Evolutionary conservation across 192 early-diverging fungal genomes (phyloP), one percentile per base, ranked within the genome.

Genomic region (Phycomyces nitens): DNA sequence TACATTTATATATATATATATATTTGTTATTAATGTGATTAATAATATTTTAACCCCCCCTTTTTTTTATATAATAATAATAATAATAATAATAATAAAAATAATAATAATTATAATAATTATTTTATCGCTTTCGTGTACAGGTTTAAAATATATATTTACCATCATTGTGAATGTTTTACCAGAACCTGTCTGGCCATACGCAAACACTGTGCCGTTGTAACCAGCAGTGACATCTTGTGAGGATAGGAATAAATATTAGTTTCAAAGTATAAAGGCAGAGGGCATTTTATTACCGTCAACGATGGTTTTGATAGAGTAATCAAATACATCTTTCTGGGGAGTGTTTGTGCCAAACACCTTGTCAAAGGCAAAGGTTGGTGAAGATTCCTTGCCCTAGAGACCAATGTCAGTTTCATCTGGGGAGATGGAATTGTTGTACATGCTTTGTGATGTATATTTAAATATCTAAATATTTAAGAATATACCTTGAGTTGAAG

Each of bases 131-230:
- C n/a, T n/a, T n/a, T n/a, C n/a, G n/a, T n/a, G n/a, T n/a, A n/a
- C n/a, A n/a, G n/a, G n/a, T n/a, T n/a, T n/a, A n/a, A n/a, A n/a
- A n/a, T 47, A 23, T 8, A 26, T 8, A 15, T 69, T 54, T 78
- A 86, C 83, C 92, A 94, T 95, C 91, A 95, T 95, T n/a, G 93
- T 92, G 71, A 87, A 93, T 18, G 92, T 94, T 78, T 99, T 99
- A 74, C 98, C 98, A 34, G 86, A 89, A 63, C 98, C 98, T 9
- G 96, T 98, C 75, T 99, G 98, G 70, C 98, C 98, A 74, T 99
- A 99, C 39, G 96, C 96, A 72, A 99, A 99, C 22, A 99, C 96
- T 7, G 96, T 98, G 51, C 95, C 95, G 77, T 99, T 98, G 81
- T 98, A 99, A 61, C 98, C 96, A 29, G 67, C 60, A 26, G 71